Percentiles rank a stretch among this genome's conserved stretches.
These are phyloP conservation scores for Hypoxylon lenormandii DNA, from an alignment of 495 filamentous ascomycete species.

Conservation along the genomic window DNA sequence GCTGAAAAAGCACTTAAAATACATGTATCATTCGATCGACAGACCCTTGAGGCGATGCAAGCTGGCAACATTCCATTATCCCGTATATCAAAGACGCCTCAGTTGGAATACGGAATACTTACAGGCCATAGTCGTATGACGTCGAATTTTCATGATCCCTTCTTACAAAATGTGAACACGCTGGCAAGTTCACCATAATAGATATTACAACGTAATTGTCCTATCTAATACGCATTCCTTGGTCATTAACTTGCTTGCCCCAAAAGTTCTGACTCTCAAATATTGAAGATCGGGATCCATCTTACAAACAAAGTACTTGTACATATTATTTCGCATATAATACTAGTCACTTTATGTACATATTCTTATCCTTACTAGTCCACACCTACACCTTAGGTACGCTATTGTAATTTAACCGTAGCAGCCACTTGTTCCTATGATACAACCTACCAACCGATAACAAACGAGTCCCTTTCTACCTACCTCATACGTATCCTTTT, in stretches of 20 bases:
- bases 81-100: constrained; percentile 12
- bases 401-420: constrained; percentile 42
- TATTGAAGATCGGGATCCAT: not conserved
- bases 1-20: constrained; percentile 8
- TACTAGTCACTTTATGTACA: constrained; percentile 6
- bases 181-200: constrained; percentile 19
- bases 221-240: constrained; percentile 17
- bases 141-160: constrained; percentile 21
- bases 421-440: constrained; percentile 21
- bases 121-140: constrained; percentile 47
- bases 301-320: not conserved
- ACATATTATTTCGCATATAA: not conserved
- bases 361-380: constrained; percentile 10
- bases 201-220: constrained; percentile 9
- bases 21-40: constrained; percentile 18
- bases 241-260: not conserved
- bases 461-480: constrained; percentile 20
- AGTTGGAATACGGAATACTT: constrained; percentile 1
- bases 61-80: constrained; percentile 48
- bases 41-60: constrained; percentile 38
- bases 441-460: too few species aligned
- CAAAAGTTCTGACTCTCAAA: not conserved
- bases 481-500: constrained; percentile 26
- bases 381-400: too few species aligned
- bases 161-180: constrained; percentile 41